Conservation (phyloP, 139 green algal species). For the Chlorella sp. region DNA sequence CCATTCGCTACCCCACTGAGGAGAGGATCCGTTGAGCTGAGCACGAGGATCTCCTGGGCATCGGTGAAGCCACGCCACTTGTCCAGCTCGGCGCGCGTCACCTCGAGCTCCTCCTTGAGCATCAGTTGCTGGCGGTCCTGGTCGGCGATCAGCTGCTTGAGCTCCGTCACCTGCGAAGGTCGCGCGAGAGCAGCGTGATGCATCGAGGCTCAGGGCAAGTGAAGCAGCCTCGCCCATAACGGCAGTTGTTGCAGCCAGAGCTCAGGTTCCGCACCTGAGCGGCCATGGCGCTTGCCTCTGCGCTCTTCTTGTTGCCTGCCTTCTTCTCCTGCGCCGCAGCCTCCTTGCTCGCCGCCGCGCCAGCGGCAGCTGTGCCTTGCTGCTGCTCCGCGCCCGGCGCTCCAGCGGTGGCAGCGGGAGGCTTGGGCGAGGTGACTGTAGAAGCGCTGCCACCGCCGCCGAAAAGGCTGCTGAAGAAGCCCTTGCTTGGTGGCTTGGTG, state of each 20-base stretch:
- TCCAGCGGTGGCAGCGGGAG: too few species aligned
- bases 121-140: conserved; percentile 1
- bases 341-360: not conserved
- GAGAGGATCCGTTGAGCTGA: not conserved
- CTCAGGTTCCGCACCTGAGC: too few species aligned
- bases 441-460: too few species aligned
- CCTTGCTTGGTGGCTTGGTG: too few species aligned
- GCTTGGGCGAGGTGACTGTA: too few species aligned
- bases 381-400: too few species aligned
- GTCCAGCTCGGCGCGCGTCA: conserved; percentile 5
- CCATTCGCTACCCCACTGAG: not conserved
- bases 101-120: conserved; percentile 7
- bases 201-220: not conserved
- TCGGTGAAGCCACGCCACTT: conserved; percentile 20
- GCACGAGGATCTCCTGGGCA: not conserved
- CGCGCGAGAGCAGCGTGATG: not conserved
- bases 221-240: not conserved
- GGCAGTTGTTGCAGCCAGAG: not conserved
- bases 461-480: too few species aligned
- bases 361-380: not conserved
- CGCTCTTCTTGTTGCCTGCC: too few species aligned
- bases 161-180: conserved; percentile 2
- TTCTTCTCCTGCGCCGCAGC: not conserved
- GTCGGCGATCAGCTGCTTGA: conserved; percentile 8
- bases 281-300: too few species aligned